Conservation (phyloP, 352 stramenopile species). For the Phytopythium montanum region DNA sequence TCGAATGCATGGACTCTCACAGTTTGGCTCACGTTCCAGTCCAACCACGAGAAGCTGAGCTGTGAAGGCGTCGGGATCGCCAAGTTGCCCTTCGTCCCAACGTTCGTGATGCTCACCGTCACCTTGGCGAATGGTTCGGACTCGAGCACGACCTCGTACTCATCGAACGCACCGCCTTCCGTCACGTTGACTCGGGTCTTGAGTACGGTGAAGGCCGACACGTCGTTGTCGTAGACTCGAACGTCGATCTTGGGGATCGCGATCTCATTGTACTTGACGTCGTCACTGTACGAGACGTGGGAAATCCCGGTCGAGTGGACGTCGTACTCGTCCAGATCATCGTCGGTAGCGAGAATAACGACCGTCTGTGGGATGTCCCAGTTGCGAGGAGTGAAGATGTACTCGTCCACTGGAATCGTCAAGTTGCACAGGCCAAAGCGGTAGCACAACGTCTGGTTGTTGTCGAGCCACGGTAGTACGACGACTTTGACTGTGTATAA, state of each 20-base stretch:
- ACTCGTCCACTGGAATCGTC: constrained; percentile 47
- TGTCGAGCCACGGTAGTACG: constrained; percentile 62
- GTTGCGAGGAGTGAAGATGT: constrained; percentile 53
- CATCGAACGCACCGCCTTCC: constrained; percentile 37
- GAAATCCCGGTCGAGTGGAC: constrained; percentile 62
- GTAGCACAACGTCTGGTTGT: constrained; percentile 57
- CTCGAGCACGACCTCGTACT: constrained; percentile 49
- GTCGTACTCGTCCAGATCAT: constrained; percentile 67
- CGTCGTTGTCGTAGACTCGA: constrained; percentile 57
- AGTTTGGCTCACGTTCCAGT: constrained; percentile 62
- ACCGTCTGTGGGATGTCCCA: constrained; percentile 66
- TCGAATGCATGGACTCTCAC: constrained; percentile 56
- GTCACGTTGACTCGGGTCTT: constrained; percentile 38
- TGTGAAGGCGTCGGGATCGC: constrained; percentile 23
- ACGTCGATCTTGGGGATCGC: constrained; percentile 60
- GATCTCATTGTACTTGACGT: constrained; percentile 65
- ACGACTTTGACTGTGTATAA: constrained; percentile 56
- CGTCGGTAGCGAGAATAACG: constrained; percentile 49
- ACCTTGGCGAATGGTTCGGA: constrained; percentile 74
- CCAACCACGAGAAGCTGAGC: constrained; percentile 59
- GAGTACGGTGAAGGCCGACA: constrained; percentile 42
- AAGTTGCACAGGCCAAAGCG: constrained; percentile 72
- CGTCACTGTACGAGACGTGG: constrained; percentile 58
- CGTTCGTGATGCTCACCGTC: constrained; percentile 38
- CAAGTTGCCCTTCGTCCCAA: constrained; percentile 44